Evolutionary conservation across 139 green algal genomes (phyloP), one percentile per base, ranked within the genome.

Genomic region (Raphidocelis subcapitata): DNA sequence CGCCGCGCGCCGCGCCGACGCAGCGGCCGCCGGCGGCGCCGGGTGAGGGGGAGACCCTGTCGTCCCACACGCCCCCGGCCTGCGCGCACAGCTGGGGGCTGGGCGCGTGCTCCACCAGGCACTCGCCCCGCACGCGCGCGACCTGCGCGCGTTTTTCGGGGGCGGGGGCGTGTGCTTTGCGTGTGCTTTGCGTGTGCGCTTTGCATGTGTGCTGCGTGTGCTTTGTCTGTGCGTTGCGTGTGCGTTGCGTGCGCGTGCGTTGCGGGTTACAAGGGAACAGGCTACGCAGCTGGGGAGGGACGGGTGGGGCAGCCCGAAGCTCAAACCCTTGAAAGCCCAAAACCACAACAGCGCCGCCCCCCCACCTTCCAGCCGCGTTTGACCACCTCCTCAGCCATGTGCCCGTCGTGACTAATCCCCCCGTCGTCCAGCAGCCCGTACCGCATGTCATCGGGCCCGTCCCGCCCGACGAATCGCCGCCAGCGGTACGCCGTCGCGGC

Each of bases 31-130:
- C 86, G 10, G 69, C 41, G 12, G 64, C 67, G n/a, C 32, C 26
- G 41, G 63, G 70, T n/a, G 46, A 72, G 26, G 77, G 76, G 32
- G 78, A 62, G 35, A 75, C 54, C 0, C 67, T 69, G 67, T 94
- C 90, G 51, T 94, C 87, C 90, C 90, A 94, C 0, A 92, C 78
- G 21, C 87, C 88, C 4, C 73, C 79, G 0, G 56, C 0, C 44
- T 75, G 71, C 0, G 84, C 90, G 65, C 90, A 94, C 4, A 79
- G 76, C 83, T 94, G 89, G 2, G 85, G 83, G 29, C 68, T 85
- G 23, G 90, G 90, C 1, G 78, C 83, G 67, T 94, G 90, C 28
- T 89, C 84, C 36, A 90, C 89, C 54, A 92, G 63, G 80, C 90
- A 94, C 2, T 37, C 61, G 29, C 74, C 74, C 3, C 55, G 36